Evolutionary conservation across 306 rosid genomes (phyloP).

Genomic region (Vigna nakashimae): DNA sequence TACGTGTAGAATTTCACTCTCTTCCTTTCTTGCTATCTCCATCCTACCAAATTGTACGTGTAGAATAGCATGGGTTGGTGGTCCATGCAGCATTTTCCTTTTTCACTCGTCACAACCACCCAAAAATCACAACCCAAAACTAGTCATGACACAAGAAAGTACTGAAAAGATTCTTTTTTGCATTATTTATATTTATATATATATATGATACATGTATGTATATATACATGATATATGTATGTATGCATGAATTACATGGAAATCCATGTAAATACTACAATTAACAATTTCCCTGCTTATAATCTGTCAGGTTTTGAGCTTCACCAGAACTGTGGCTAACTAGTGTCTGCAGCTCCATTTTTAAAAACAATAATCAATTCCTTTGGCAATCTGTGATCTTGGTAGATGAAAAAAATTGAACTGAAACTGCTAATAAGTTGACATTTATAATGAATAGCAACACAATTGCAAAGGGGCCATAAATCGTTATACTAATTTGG

Average conservation of each 20-base stretch:
- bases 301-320: background rate
- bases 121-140: background rate
- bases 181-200: background rate
- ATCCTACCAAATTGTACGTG: background rate
- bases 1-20: background rate
- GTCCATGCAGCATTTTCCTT: background rate
- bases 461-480: background rate
- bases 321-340: background rate
- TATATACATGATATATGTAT: too few species aligned
- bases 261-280: background rate
- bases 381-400: background rate
- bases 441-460: background rate
- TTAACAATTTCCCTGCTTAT: background rate
- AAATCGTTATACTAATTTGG: conserved; percentile 4
- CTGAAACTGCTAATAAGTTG: background rate
- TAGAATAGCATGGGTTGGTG: background rate
- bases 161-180: background rate
- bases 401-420: background rate
- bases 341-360: background rate
- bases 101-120: background rate
- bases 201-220: too few species aligned
- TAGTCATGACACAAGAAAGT: background rate
- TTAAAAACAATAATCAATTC: background rate
- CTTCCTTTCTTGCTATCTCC: too few species aligned
- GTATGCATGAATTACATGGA: background rate